These are phyloP conservation scores for Hymenoscyphus fraxineus DNA, from an alignment of 2,329 filamentous ascomycete species.

Conservation along the genomic window DNA sequence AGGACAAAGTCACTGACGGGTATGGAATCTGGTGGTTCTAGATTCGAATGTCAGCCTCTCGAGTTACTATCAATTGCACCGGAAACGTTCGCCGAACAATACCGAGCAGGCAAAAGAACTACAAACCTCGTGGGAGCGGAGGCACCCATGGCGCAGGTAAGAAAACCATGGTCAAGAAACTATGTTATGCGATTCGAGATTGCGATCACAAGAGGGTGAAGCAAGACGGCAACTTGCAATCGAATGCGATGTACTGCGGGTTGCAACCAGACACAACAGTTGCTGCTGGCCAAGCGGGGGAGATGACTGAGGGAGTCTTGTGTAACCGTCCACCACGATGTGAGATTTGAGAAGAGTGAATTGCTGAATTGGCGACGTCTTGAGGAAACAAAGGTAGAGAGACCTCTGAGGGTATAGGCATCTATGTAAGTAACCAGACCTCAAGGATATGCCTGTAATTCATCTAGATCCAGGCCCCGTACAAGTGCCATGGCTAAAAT, in stretches of 20 bases:
- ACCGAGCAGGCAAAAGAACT: neutral
- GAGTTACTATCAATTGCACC: neutral
- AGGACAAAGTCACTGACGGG: conserved; percentile 74
- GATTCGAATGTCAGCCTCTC: neutral
- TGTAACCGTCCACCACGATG: neutral
- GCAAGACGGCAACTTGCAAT: neutral
- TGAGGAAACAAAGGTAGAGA: neutral
- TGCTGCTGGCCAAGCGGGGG: neutral
- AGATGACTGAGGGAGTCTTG: neutral
- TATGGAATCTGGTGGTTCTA: conserved; percentile 60
- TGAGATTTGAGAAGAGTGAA: neutral
- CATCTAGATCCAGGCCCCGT: neutral
- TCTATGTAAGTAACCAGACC: neutral
- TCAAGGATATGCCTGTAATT: neutral
- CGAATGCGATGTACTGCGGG: neutral
- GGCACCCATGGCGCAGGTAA: conserved; percentile 59
- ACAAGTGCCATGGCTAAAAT: neutral
- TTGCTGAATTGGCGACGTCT: neutral
- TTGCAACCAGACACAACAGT: neutral
- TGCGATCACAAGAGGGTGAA: neutral
- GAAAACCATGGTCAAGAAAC: conserved; percentile 41
- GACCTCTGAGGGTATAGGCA: neutral
- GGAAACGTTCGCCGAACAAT: neutral
- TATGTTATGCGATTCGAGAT: neutral
- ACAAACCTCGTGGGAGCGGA: conserved; percentile 51